phyloP scores from a whole-genome alignment of 257 asterid species.

The Verbena officinalis region DNA sequence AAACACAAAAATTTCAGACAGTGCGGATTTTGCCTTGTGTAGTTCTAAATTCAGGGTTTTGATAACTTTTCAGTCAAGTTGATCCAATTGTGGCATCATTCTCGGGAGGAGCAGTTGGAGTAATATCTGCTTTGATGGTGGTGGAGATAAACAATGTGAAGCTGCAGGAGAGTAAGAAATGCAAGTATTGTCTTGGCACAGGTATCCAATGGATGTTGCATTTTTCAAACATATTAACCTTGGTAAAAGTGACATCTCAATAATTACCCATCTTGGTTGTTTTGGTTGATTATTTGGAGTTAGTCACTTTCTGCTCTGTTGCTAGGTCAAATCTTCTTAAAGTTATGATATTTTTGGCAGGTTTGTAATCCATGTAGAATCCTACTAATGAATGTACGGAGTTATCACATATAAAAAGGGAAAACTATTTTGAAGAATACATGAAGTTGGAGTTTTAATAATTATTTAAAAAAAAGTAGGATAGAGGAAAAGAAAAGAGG shows the following conservation, averaged over 20 bases:
- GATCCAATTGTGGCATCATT: conserved; percentile 98
- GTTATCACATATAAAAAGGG: not conserved
- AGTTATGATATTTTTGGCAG: no score
- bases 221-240: not conserved
- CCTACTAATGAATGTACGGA: not conserved
- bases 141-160: conserved; percentile 97
- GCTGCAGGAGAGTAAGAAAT: conserved; percentile 95
- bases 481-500: not conserved
- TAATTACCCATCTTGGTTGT: not conserved
- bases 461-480: no score
- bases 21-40: no score
- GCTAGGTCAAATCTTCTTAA: not conserved
- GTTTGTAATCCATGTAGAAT: no score
- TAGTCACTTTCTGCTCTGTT: not conserved
- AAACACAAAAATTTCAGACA: no score
- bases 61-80: conserved; percentile 60
- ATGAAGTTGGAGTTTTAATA: conserved; percentile 21
- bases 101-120: conserved; percentile 99
- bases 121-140: conserved; percentile 93
- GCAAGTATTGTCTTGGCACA: conserved; percentile 97
- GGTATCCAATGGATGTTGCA: conserved; percentile 41
- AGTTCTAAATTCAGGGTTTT: not conserved
- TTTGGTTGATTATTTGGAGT: not conserved
- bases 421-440: not conserved
- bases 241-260: not conserved